phyloP scores from a whole-genome alignment of 1,284 basidiomycete genomes.

The Kalmanozyma brasiliensis region DNA sequence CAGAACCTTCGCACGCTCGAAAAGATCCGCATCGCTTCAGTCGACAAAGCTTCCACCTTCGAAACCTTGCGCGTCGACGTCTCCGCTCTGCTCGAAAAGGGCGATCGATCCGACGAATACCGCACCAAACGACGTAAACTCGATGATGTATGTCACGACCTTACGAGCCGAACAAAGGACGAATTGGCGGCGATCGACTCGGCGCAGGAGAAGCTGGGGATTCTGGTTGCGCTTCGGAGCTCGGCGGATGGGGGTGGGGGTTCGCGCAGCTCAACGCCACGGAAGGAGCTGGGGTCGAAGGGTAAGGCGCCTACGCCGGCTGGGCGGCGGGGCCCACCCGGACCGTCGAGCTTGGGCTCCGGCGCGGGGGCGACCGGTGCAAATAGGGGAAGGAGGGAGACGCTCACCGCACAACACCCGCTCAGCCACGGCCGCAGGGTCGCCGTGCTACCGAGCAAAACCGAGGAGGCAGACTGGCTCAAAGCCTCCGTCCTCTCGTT shows the following conservation, averaged over 20 bases:
- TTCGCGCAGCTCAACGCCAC: conserved; percentile 31
- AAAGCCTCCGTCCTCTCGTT: conserved; percentile 43
- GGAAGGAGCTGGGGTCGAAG: conserved; percentile 36
- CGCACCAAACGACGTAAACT: conserved; percentile 42
- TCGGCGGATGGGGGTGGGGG: conserved; percentile 31
- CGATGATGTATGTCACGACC: conserved; percentile 43
- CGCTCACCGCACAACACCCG: conserved; percentile 39
- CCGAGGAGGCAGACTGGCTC: conserved; percentile 49
- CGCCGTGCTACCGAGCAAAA: conserved; percentile 35
- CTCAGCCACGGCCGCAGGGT: conserved; percentile 38
- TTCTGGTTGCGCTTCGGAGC: conserved; percentile 53
- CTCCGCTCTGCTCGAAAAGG: conserved; percentile 33
- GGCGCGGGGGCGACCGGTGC: conserved; percentile 5
- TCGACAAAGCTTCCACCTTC: conserved; percentile 30
- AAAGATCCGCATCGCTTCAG: conserved; percentile 49
- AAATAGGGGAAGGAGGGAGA: conserved; percentile 28
- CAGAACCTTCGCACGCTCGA: conserved; percentile 58
- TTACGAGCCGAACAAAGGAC: conserved; percentile 46
- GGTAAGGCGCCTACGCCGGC: conserved; percentile 36
- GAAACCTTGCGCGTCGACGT: conserved; percentile 38
- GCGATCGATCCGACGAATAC: conserved; percentile 47
- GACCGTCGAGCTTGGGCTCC: conserved; percentile 29
- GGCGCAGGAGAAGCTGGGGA: conserved; percentile 58
- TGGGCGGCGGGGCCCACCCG: conserved; percentile 16
- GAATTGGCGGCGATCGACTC: conserved; percentile 54